A percentile compares a stretch with the other conserved stretches of the same genome.
These are phyloP conservation scores for Arachis monticola DNA, from an alignment of 331 rosid species.

Conservation along the genomic window DNA sequence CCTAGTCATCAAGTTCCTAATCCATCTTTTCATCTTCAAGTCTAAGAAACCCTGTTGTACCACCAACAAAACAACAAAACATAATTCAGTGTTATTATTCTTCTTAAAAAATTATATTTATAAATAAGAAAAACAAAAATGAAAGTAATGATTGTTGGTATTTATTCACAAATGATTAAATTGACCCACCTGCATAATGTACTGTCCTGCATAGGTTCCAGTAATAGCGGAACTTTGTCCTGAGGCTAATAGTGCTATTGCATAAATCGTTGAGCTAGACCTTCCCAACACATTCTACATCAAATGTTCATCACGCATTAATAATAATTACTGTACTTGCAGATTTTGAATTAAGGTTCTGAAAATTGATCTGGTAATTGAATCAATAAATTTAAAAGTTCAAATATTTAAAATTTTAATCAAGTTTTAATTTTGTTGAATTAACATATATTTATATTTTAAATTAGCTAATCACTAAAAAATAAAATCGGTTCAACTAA, in stretches of 20 bases:
- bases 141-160: not conserved
- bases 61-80: slow-evolving; percentile 23
- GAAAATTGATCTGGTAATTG: no score
- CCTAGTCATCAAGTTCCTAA: slow-evolving; percentile 75
- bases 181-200: slow-evolving; percentile 53
- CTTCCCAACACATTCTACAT: slow-evolving; percentile 50
- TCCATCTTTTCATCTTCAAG: slow-evolving; percentile 79
- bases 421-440: no score
- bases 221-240: slow-evolving; percentile 92
- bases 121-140: not conserved
- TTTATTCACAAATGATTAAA: not conserved
- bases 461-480: no score
- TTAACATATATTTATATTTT: no score
- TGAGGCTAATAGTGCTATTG: slow-evolving; percentile 57
- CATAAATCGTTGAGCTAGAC: slow-evolving; percentile 50
- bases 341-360: no score
- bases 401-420: no score
- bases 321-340: no score
- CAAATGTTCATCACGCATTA: slow-evolving; percentile 1
- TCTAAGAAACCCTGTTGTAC: slow-evolving; percentile 81
- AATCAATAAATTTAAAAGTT: no score
- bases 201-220: slow-evolving; percentile 65
- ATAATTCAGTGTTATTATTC: slow-evolving; percentile 1
- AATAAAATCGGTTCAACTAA: no score
- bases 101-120: no score